These are phyloP conservation scores for Biscogniauxia marginata DNA, from an alignment of 2,329 filamentous ascomycete species.

Conservation along the genomic window DNA sequence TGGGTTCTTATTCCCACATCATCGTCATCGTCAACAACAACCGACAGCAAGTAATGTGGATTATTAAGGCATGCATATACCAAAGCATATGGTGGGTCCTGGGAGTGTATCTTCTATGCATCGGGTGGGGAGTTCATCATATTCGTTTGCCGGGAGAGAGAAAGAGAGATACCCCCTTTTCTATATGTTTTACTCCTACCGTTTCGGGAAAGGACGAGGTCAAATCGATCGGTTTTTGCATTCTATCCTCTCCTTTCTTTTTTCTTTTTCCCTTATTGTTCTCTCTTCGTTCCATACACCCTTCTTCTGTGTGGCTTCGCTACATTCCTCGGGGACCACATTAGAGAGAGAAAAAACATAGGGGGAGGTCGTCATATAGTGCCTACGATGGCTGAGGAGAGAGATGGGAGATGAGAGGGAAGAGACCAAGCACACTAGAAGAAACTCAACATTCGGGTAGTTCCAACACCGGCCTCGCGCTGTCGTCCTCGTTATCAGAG, in stretches of 20 bases:
- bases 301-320: too few relatives aligned
- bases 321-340: too few relatives aligned
- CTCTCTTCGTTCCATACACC: neutral
- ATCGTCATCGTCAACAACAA: neutral
- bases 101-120: conserved; percentile 16
- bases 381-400: too few relatives aligned
- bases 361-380: too few relatives aligned
- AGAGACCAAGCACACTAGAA: too few relatives aligned
- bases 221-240: neutral
- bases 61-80: neutral
- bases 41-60: neutral
- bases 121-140: conserved; percentile 20
- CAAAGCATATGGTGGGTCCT: conserved; percentile 2
- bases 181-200: conserved; percentile 6
- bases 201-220: neutral
- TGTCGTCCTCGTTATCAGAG: too few relatives aligned
- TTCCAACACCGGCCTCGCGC: too few relatives aligned
- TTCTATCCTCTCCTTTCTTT: neutral
- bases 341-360: too few relatives aligned
- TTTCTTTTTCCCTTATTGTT: neutral
- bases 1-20: neutral
- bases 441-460: too few relatives aligned
- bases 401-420: too few relatives aligned
- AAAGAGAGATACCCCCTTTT: conserved; percentile 17
- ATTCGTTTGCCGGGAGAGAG: conserved; percentile 6